Percentiles rank a stretch among this genome's conserved stretches.
Conservation (phyloP, 345 rosid species). For the Lumnitzera racemosa region DNA sequence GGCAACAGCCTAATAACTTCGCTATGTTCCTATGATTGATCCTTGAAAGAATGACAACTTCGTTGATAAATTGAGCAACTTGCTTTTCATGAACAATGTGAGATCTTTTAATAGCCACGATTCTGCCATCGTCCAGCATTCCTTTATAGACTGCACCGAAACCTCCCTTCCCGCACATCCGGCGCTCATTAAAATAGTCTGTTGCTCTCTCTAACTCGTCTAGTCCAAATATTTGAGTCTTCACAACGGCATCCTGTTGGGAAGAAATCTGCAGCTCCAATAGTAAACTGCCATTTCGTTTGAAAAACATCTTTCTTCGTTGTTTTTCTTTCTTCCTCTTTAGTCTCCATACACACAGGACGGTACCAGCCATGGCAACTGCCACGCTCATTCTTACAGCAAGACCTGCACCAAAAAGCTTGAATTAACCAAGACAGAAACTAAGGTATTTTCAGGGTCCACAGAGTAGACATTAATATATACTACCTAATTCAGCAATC, state of each 20-base stretch:
- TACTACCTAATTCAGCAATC: no score
- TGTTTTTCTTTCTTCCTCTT: conserved; percentile 2
- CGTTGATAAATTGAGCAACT: conserved; percentile 14
- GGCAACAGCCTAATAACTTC: conserved; percentile 16
- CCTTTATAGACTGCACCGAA: conserved; percentile 19
- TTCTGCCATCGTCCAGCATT: conserved; percentile 13
- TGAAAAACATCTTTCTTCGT: conserved; percentile 11
- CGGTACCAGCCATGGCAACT: background rate
- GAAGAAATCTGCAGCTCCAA: conserved; percentile 14
- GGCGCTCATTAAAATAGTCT: conserved; percentile 10
- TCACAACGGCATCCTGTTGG: conserved; percentile 4
- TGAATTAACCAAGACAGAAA: background rate
- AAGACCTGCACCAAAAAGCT: conserved; percentile 6
- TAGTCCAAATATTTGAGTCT: conserved; percentile 6
- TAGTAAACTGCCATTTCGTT: conserved; percentile 14
- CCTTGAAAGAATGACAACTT: conserved; percentile 13
- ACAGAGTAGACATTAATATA: no score
- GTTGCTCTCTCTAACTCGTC: conserved; percentile 17
- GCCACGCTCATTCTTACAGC: background rate
- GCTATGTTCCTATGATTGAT: conserved; percentile 20
- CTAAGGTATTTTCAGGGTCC: no score
- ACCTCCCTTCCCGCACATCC: conserved; percentile 16
- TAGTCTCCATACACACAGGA: conserved; percentile 6
- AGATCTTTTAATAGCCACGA: conserved; percentile 14
- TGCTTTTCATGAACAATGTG: conserved; percentile 14